Conservation (phyloP, 305 asterid species). For the Withania somnifera region DNA sequence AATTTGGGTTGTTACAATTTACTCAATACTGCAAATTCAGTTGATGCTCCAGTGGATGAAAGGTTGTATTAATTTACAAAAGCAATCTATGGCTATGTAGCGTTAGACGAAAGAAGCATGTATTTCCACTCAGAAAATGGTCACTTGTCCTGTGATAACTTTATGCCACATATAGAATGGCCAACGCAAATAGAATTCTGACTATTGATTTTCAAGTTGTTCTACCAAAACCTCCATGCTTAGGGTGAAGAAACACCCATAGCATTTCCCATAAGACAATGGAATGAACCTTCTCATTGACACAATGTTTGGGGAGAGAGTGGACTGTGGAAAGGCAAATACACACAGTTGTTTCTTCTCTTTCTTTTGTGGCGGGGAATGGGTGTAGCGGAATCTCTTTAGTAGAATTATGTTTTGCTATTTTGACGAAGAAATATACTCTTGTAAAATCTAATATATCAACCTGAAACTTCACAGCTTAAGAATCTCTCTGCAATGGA, state of each 20-base stretch:
- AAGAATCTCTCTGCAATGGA: slow-evolving; percentile 91
- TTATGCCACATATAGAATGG: neutral
- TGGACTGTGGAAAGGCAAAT: neutral
- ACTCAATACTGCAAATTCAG: neutral
- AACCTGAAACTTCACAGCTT: slow-evolving; percentile 43
- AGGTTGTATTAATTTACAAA: neutral
- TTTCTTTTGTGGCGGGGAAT: neutral
- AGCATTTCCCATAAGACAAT: neutral
- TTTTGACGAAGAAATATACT: too few relatives aligned
- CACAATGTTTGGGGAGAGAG: neutral
- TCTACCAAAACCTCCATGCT: neutral
- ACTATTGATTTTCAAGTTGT: neutral
- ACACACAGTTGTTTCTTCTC: neutral
- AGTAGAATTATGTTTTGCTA: neutral
- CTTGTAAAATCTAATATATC: neutral
- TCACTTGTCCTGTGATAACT: neutral
- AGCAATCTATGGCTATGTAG: neutral
- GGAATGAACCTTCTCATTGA: neutral
- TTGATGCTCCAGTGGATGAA: neutral
- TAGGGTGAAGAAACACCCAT: neutral
- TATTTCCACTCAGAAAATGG: too few relatives aligned
- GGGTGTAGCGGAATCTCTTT: neutral
- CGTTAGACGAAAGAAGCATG: neutral
- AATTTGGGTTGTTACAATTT: too few relatives aligned
- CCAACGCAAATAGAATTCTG: neutral